phyloP scores from a whole-genome alignment of 768 basidiomycete genomes.

The Xerocomellus chrysenteron region DNA sequence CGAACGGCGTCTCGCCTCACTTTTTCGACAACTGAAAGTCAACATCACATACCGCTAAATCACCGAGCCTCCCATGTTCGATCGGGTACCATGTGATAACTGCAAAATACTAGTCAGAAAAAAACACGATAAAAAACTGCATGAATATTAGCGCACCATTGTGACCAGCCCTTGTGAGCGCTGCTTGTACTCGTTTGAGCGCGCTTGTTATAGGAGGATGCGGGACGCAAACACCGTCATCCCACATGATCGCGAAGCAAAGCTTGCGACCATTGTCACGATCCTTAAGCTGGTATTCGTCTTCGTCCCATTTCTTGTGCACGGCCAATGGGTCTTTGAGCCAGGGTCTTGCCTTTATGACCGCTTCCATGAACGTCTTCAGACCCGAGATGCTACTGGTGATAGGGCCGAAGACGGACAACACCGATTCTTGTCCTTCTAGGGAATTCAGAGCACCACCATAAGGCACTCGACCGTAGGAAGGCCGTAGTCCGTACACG shows the following conservation, averaged over 20 bases:
- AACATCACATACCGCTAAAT: constrained; percentile 40
- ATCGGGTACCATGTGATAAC: constrained; percentile 70
- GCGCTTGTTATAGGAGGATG: constrained; percentile 66
- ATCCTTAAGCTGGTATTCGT: constrained; percentile 57
- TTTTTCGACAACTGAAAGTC: not conserved
- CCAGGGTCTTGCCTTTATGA: constrained; percentile 65
- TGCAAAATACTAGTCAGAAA: constrained; percentile 21
- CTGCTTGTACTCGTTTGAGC: constrained; percentile 52
- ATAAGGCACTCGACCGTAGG: constrained; percentile 70
- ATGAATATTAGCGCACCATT: constrained; percentile 42
- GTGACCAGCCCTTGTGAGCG: constrained; percentile 62
- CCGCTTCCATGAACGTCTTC: constrained; percentile 62
- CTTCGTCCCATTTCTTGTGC: constrained; percentile 60
- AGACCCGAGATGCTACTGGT: constrained; percentile 57
- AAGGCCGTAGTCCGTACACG: constrained; percentile 69
- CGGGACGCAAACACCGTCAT: constrained; percentile 59
- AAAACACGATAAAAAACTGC: not conserved
- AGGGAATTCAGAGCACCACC: constrained; percentile 60
- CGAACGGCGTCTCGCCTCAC: not conserved
- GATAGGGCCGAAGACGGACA: constrained; percentile 76
- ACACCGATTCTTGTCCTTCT: constrained; percentile 69
- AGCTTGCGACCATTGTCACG: constrained; percentile 52
- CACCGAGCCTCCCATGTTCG: constrained; percentile 48
- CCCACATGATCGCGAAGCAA: constrained; percentile 65
- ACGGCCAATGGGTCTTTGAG: constrained; percentile 57